phyloP scores from a whole-genome alignment of 2,329 filamentous ascomycete species.

The Neonectria magnoliae region DNA sequence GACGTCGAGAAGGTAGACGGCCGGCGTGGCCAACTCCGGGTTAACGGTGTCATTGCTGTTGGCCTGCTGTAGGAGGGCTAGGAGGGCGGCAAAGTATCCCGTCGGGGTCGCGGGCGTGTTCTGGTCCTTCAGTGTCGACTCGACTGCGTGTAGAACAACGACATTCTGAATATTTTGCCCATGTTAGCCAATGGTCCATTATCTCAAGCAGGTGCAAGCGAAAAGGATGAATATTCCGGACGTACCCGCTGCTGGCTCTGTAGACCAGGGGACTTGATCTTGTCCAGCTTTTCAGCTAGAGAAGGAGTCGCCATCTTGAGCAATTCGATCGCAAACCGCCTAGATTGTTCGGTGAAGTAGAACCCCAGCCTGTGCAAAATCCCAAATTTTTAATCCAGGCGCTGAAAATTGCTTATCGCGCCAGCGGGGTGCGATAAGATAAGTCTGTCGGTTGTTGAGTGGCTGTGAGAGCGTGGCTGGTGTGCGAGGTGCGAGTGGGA shows the following conservation, averaged over 20 bases:
- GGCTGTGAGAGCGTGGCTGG: slow-evolving; percentile 19
- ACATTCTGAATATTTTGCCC: slow-evolving; percentile 68
- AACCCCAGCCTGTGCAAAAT: slow-evolving; percentile 37
- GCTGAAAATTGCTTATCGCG: slow-evolving; percentile 44
- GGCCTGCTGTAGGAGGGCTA: slow-evolving; percentile 85
- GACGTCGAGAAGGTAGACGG: slow-evolving; percentile 95
- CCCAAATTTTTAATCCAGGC: slow-evolving; percentile 41
- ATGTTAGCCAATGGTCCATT: slow-evolving; percentile 4
- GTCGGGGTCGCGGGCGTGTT: slow-evolving; percentile 85
- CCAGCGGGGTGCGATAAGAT: slow-evolving; percentile 43
- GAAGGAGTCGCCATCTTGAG: slow-evolving; percentile 57
- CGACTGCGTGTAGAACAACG: slow-evolving; percentile 88
- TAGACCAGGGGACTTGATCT: slow-evolving; percentile 95
- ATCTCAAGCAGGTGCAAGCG: slow-evolving; percentile 16
- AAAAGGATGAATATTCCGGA: slow-evolving; percentile 1
- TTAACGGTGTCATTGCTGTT: slow-evolving; percentile 75
- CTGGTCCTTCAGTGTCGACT: slow-evolving; percentile 90
- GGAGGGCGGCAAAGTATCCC: slow-evolving; percentile 93
- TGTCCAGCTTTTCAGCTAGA: slow-evolving; percentile 91
- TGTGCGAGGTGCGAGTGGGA: neutral
- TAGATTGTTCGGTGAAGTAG: slow-evolving; percentile 43
- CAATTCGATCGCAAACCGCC: slow-evolving; percentile 43
- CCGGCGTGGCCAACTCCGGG: slow-evolving; percentile 83
- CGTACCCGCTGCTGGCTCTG: slow-evolving; percentile 92
- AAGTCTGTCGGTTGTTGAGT: neutral